These are phyloP conservation scores for Fusarium sp. DNA, from an alignment of 2,329 filamentous ascomycete species.

Conservation along the genomic window DNA sequence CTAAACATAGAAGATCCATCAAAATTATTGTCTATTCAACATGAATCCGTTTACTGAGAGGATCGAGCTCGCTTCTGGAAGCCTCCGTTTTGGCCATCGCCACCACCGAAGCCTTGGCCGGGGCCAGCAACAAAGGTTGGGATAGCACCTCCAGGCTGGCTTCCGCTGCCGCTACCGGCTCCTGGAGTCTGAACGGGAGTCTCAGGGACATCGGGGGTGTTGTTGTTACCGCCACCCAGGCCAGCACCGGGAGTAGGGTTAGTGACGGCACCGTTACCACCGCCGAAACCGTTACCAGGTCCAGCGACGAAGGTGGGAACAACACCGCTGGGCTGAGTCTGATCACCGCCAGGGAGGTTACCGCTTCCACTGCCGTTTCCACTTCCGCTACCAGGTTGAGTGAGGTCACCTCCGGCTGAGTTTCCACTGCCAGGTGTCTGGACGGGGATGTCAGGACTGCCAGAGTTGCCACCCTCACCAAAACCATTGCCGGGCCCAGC, in stretches of 20 bases:
- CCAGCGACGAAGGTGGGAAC: constrained; percentile 15
- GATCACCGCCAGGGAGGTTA: neutral
- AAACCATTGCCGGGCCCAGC: constrained; percentile 17
- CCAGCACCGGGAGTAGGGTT: neutral
- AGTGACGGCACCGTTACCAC: neutral
- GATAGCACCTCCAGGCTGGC: constrained; percentile 1
- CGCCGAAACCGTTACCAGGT: constrained; percentile 17
- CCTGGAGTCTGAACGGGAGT: constrained; percentile 13
- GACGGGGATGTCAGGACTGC: neutral
- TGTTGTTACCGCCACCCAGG: constrained; percentile 1
- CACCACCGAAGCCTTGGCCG: constrained; percentile 17
- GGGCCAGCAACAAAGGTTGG: constrained; percentile 30
- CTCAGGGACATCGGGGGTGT: neutral
- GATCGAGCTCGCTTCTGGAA: constrained; percentile 24
- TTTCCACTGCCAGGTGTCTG: constrained; percentile 2
- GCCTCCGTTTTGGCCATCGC: constrained; percentile 7
- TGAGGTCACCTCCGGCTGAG: neutral
- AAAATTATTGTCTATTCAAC: constrained; percentile 6
- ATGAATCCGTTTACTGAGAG: constrained; percentile 9
- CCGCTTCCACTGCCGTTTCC: neutral
- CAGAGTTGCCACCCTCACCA: neutral
- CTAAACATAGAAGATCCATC: constrained; percentile 12
- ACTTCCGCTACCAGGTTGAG: neutral
- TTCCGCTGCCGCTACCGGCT: neutral
- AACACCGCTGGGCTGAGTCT: neutral